phyloP scores from a whole-genome alignment of 768 basidiomycete genomes.

The Fibroporia radiculosa region DNA sequence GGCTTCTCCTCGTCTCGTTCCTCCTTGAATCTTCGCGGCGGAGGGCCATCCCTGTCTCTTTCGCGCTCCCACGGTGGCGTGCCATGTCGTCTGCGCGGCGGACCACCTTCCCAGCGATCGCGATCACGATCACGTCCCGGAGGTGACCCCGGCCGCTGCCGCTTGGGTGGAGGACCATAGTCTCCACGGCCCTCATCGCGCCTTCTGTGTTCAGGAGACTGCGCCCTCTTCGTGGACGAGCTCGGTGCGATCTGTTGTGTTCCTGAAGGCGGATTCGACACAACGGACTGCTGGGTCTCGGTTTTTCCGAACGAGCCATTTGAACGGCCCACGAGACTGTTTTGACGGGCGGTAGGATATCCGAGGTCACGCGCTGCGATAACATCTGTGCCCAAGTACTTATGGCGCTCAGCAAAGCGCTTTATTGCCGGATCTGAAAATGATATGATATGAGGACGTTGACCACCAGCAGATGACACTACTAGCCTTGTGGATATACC shows the following conservation, averaged over 20 bases:
- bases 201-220: conserved; percentile 31
- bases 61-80: conserved; percentile 41
- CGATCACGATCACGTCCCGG: conserved; percentile 42
- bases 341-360: conserved; percentile 43
- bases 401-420: conserved; percentile 81
- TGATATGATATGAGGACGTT: background rate
- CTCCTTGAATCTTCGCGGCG: conserved; percentile 26
- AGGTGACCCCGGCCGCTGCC: conserved; percentile 40
- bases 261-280: conserved; percentile 10
- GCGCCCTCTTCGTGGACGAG: conserved; percentile 22
- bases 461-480: background rate
- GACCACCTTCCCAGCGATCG: conserved; percentile 31
- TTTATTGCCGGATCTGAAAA: conserved; percentile 84
- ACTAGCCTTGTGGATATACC: conserved; percentile 74
- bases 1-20: conserved; percentile 42
- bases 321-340: conserved; percentile 13
- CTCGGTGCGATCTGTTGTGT: conserved; percentile 17
- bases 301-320: conserved; percentile 25
- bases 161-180: conserved; percentile 33
- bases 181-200: conserved; percentile 34
- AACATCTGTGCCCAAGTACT: conserved; percentile 76
- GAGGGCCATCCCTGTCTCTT: conserved; percentile 34
- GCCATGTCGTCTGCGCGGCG: conserved; percentile 30
- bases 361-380: conserved; percentile 88
- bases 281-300: conserved; percentile 28